Percentiles rank a stretch among this genome's conserved stretches.
phyloP scores from a whole-genome alignment of 2,329 filamentous ascomycete genomes.

The Aspergillus transmontanensis region DNA sequence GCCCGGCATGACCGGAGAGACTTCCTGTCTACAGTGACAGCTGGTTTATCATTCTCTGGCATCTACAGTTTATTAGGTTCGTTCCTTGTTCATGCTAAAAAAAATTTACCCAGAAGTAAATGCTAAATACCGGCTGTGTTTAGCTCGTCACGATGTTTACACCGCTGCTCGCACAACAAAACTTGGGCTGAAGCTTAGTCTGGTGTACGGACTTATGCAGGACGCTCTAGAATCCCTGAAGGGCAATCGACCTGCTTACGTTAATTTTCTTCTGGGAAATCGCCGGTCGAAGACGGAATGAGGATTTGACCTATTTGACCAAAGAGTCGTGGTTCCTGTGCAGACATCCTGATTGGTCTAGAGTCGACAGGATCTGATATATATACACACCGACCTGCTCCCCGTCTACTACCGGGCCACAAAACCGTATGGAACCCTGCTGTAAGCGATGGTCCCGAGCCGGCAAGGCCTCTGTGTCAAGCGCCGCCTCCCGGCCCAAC shows the following conservation, averaged over 20 bases:
- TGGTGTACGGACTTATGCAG: conserved; percentile 79
- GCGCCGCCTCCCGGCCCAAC: not conserved
- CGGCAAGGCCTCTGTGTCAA: not conserved
- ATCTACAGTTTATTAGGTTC: conserved; percentile 84
- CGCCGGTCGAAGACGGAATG: conserved; percentile 31
- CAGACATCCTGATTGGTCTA: not conserved
- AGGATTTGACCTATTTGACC: conserved; percentile 2
- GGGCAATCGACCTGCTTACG: conserved; percentile 73
- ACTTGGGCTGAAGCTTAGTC: conserved; percentile 75
- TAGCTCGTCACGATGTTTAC: conserved; percentile 78
- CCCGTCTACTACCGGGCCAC: not conserved
- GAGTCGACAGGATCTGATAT: not conserved
- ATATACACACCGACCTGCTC: not conserved
- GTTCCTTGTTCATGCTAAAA: conserved; percentile 33
- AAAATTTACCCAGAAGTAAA: not conserved
- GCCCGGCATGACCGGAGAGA: conserved; percentile 63
- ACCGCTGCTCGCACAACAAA: conserved; percentile 77
- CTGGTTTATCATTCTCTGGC: conserved; percentile 81
- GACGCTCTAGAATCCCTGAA: conserved; percentile 70
- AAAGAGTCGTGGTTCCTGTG: conserved; percentile 14
- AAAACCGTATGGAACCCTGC: not conserved
- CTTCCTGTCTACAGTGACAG: conserved; percentile 77
- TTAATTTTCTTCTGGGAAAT: conserved; percentile 65
- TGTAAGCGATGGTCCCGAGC: not conserved
- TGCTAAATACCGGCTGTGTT: conserved; percentile 5